Conservation (phyloP, 2,329 filamentous ascomycete genomes). For the Lachnellula hyalina region DNA sequence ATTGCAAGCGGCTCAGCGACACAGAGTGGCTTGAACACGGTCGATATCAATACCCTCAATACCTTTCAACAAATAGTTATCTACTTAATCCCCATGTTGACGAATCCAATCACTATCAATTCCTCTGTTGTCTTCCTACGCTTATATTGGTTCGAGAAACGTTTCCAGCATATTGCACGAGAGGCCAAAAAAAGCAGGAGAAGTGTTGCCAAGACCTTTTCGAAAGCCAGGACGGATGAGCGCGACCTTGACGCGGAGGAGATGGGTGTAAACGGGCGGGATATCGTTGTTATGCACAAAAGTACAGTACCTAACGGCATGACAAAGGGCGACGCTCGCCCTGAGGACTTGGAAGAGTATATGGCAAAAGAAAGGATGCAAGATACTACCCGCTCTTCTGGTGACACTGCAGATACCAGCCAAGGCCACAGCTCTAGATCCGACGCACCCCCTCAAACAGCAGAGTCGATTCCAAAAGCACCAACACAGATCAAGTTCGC, state of each 20-base stretch:
- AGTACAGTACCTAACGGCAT: conserved; percentile 46
- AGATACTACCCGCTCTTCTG: conserved; percentile 14
- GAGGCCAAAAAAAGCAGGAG: conserved; percentile 64
- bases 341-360: conserved; percentile 10
- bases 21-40: conserved; percentile 86
- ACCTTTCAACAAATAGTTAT: conserved; percentile 71
- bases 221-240: conserved; percentile 46
- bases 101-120: conserved; percentile 81
- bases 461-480: conserved; percentile 3
- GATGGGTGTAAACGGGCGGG: conserved; percentile 57
- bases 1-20: conserved; percentile 82
- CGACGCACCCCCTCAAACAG: conserved; percentile 5
- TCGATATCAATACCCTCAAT: conserved; percentile 61
- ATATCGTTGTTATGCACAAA: conserved; percentile 61
- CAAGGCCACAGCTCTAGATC: conserved; percentile 13
- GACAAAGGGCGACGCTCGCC: conserved; percentile 55
- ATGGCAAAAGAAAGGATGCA: conserved; percentile 17
- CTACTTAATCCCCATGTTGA: conserved; percentile 65
- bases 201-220: conserved; percentile 57
- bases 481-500: conserved; percentile 54
- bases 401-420: conserved; percentile 14
- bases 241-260: conserved; percentile 38
- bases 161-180: conserved; percentile 77
- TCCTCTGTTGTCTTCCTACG: conserved; percentile 85
- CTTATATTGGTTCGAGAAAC: conserved; percentile 96